A percentile compares a stretch with the other conserved stretches of the same genome.
Evolutionary conservation across 2,329 filamentous ascomycete genomes (phyloP).

Genomic region (Penicillium sp.): DNA sequence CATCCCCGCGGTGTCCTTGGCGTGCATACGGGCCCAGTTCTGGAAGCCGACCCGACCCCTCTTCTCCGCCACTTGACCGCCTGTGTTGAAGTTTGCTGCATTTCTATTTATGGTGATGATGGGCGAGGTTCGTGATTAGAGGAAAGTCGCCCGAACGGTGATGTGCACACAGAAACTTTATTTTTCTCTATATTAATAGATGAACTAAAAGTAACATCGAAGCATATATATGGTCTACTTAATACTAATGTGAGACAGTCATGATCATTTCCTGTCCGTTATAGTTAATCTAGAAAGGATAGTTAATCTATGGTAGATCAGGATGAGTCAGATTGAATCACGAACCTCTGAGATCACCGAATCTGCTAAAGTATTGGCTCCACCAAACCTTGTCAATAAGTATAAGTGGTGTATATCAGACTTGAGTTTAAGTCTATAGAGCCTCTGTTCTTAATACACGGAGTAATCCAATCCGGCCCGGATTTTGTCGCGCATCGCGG

Average conservation of each 20-base stretch:
- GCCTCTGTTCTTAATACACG: not conserved
- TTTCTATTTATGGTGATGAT: not conserved
- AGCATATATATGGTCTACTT: not conserved
- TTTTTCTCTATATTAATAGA: not conserved
- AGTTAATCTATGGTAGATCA: not conserved
- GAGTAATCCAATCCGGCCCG: slow-evolving; percentile 3
- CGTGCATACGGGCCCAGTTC: slow-evolving; percentile 1
- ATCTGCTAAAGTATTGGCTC: slow-evolving; percentile 10
- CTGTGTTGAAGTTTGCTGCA: not conserved
- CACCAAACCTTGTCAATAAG: not conserved
- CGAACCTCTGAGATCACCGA: slow-evolving; percentile 3
- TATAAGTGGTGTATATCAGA: not conserved
- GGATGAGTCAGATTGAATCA: slow-evolving; percentile 20
- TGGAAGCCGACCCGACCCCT: slow-evolving; percentile 11
- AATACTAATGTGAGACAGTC: not conserved
- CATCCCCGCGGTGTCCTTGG: slow-evolving; percentile 2
- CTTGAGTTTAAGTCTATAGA: not conserved
- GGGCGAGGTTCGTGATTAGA: not conserved
- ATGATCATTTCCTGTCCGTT: not conserved
- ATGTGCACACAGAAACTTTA: not conserved
- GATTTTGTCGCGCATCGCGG: slow-evolving; percentile 2
- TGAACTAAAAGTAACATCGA: not conserved
- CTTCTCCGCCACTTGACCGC: not conserved
- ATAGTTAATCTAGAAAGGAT: not conserved
- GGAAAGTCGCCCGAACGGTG: not conserved